phyloP scores from a whole-genome alignment of 371 early-diverging fungal genomes.

The Mucor lusitanicus region DNA sequence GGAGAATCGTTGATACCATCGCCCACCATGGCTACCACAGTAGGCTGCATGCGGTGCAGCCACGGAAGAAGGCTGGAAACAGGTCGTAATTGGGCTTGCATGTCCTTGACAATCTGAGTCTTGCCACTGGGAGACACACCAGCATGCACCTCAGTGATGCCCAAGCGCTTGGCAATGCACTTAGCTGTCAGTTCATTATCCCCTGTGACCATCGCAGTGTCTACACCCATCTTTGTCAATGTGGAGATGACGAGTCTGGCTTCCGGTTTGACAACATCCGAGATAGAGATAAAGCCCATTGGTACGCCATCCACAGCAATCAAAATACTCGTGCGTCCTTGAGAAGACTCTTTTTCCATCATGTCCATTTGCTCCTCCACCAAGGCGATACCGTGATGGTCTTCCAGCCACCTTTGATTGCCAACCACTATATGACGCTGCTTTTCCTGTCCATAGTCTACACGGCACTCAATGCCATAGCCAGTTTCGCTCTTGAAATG shows the following conservation, averaged over 20 bases:
- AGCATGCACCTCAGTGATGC: conserved; percentile 84
- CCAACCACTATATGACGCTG: conserved; percentile 69
- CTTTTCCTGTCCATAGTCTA: conserved; percentile 12
- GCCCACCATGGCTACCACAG: conserved; percentile 93
- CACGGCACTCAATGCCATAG: conserved; percentile 70
- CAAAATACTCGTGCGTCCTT: conserved; percentile 83
- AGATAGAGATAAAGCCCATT: conserved; percentile 77
- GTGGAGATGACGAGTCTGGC: conserved; percentile 68
- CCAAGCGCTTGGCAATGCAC: conserved; percentile 70
- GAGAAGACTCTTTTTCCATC: conserved; percentile 39
- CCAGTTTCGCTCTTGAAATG: conserved; percentile 79
- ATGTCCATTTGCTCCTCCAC: conserved; percentile 30
- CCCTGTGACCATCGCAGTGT: conserved; percentile 91
- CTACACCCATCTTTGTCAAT: conserved; percentile 75
- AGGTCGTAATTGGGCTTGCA: conserved; percentile 48
- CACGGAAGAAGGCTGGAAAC: background rate
- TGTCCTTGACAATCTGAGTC: conserved; percentile 65
- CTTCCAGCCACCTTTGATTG: conserved; percentile 65
- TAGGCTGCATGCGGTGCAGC: background rate
- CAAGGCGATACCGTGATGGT: conserved; percentile 35
- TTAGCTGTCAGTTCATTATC: conserved; percentile 84
- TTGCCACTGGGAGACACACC: conserved; percentile 92
- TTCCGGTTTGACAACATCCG: conserved; percentile 86
- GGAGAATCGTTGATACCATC: conserved; percentile 99
- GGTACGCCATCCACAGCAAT: conserved; percentile 67